Percentiles rank a stretch among this genome's conserved stretches.
These are phyloP conservation scores for Geotrichum macrosporum DNA, from an alignment of 1,139 yeast genomes.

Conservation along the genomic window DNA sequence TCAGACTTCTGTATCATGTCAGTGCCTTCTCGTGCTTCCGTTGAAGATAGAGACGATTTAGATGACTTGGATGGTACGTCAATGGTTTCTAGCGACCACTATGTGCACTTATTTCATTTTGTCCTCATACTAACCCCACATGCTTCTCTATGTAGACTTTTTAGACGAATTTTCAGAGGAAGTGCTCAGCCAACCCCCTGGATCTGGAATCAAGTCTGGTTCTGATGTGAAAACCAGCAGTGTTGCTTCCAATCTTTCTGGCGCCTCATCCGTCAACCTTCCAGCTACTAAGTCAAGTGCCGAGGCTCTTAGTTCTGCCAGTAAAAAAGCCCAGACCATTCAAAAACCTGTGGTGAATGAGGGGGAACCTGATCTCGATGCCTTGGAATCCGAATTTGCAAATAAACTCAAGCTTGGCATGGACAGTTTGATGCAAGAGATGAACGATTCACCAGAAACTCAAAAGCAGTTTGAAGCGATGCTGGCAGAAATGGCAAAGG, in stretches of 20 bases:
- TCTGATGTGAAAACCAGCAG: constrained; percentile 6
- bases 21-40: constrained; percentile 1
- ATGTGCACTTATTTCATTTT: background rate
- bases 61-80: constrained; percentile 41
- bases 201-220: constrained; percentile 33
- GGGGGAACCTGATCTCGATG: constrained; percentile 33
- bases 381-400: constrained; percentile 47
- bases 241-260: constrained; percentile 24
- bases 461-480: constrained; percentile 52
- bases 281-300: constrained; percentile 11
- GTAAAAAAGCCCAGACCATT: background rate
- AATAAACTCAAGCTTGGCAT: constrained; percentile 37
- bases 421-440: constrained; percentile 49
- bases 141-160: constrained; percentile 27
- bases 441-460: constrained; percentile 63
- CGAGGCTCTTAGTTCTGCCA: constrained; percentile 21
- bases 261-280: constrained; percentile 13
- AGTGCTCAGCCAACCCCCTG: constrained; percentile 61
- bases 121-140: background rate
- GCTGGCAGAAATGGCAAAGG: constrained; percentile 47
- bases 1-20: background rate
- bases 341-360: background rate
- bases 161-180: constrained; percentile 58
- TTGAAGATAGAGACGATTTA: constrained; percentile 38
- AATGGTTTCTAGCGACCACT: background rate